Evolutionary conservation across 2,329 filamentous ascomycete species (phyloP), one percentile per base, ranked within the genome.

Genomic region (Penicillium sp.): DNA sequence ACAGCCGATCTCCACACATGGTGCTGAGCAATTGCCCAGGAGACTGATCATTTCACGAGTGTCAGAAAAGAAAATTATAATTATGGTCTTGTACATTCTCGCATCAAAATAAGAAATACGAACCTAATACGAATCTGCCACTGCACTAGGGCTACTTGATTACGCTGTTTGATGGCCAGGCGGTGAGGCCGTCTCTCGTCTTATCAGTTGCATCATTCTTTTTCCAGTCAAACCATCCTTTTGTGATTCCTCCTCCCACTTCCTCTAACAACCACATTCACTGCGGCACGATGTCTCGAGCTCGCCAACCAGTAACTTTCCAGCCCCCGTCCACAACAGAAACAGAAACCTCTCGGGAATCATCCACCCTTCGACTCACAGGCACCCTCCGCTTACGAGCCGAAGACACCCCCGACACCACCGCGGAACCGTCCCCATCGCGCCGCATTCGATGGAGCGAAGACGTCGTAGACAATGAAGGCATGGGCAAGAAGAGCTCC

Each of bases 381-480:
- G 65, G 68, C 16, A 76, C 71, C n/a, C 60, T 76, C 30, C 70
- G 72, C 59, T 52, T 75, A 59, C 67, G 73, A 52, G 73, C 66
- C 10, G 74, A 73, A 33, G 66, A 69, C 33, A 54, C 54, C 26
- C 43, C 58, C 14, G 42, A 33, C 30, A 59, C 55, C 19, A 57
- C 57, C 19, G 59, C 57, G 40, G 65, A 66, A 57, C 64, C 57
- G 35, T 63, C 79, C 0, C 77, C 79, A 28, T 76, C 81, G 19
- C 83, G 89, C 55, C 87, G 87, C 52, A 95, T 99, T 58, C 89
- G 91, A 76, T 99, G 95, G 95, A 92, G 92, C 6, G 91, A 95
- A 72, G 90, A 92, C 71, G 93, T 97, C 6, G 83, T 99, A 2
- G 93, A 99, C 78, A 99, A 99, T 73, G 95, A 99, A 78, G 92